Base-by-base conservation (phyloP, 768 basidiomycete genomes). In the Russula earlei region DNA sequence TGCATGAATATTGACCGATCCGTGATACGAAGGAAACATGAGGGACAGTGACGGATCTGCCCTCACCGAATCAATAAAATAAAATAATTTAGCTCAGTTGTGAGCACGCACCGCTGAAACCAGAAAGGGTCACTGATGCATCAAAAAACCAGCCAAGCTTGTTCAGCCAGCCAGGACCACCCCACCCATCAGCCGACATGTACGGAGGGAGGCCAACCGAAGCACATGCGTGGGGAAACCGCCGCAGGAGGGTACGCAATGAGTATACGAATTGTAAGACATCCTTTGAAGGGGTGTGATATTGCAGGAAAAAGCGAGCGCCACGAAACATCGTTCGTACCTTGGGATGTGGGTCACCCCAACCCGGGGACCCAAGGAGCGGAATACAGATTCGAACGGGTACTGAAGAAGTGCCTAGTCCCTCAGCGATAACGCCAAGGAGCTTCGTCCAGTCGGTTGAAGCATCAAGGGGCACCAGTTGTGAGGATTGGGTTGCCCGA, bases 1-100 rank as follows among this genome's bases (percentile, higher is more conserved):
- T 5, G 79, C 74, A 62, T 87, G 83, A 27, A 94, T 78, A 45
- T 82, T 80, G 19, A 97, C 74, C 49, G 95, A 72, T 11, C 96
- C 96, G 67, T 95, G 88, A 66, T 93, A 85, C 10, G 82, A 78
- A 31, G 92, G 87, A 69, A 94, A 97, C 46, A 81, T 72, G 2
- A 77, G 70, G 8, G 79, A 72, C 22, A 96, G 74, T 14, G 83
- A 78, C n/a, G 91, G 87, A 64, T 95, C 81, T 25, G 78, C 91
- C n/a, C n/a, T 93, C 67, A 52, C 9, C 12, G 42, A 46, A 46
- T 38, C 17, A 50, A 38, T 47, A 45, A 12, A 54, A 51, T 12
- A 37, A 41, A 31, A 31, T 15, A 38, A 36, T 15, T 53, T 48
- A 52, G 36, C 34, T 15, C 34, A 14, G 10, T 5, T 41, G 24